A percentile compares a stretch with the other conserved stretches of the same genome.
Conservation (phyloP, 805 yeast genomes). For the Zygosaccharomyces siamensis region DNA sequence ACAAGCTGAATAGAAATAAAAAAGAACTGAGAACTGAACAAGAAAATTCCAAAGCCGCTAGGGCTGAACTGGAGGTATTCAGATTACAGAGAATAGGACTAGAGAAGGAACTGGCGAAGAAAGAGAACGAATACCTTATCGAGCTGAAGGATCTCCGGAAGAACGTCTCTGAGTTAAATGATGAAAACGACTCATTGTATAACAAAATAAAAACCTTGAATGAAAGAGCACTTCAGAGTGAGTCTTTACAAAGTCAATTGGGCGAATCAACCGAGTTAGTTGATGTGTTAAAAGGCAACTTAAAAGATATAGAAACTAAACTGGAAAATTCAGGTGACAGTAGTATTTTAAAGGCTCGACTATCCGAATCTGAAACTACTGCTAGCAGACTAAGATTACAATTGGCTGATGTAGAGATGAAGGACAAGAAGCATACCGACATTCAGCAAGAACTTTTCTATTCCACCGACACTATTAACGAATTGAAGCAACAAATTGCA, state of each 20-base stretch:
- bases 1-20: constrained; percentile 39
- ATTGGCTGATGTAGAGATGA: constrained; percentile 22
- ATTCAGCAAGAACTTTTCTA: constrained; percentile 59
- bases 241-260: constrained; percentile 60
- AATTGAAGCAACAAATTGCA: constrained; percentile 42
- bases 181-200: constrained; percentile 60
- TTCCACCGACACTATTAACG: constrained; percentile 59
- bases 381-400: constrained; percentile 51
- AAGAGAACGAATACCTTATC: constrained; percentile 35
- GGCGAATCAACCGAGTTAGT: constrained; percentile 60
- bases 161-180: constrained; percentile 56
- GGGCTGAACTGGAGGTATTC: constrained; percentile 47
- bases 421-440: background rate
- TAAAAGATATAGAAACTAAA: constrained; percentile 21
- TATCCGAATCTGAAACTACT: constrained; percentile 60
- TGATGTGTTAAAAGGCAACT: constrained; percentile 47
- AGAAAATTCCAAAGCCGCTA: constrained; percentile 8
- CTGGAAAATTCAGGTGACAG: background rate
- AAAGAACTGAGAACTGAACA: constrained; percentile 33
- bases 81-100: constrained; percentile 39
- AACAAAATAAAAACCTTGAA: constrained; percentile 34
- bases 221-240: constrained; percentile 45
- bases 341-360: constrained; percentile 45
- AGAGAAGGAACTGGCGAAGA: constrained; percentile 36
- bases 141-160: constrained; percentile 47